Percentiles rank a stretch among this genome's conserved stretches.
Evolutionary conservation across 2,329 filamentous ascomycete genomes (phyloP).

Genomic region (Aspergillus sp.): DNA sequence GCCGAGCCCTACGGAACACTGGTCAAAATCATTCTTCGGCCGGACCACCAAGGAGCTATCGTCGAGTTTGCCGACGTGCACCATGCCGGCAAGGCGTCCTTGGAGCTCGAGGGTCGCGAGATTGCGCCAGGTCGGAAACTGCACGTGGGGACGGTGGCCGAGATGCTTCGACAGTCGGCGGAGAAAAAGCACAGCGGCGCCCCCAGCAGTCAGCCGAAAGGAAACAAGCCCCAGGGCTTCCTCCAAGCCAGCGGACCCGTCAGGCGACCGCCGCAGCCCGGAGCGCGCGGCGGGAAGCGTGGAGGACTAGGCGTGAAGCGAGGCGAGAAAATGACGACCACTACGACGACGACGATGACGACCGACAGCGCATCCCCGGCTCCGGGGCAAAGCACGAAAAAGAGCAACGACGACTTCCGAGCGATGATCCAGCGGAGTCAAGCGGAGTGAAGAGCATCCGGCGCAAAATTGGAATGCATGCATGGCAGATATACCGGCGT

Average conservation of each 20-base stretch:
- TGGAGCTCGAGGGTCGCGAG: conserved; percentile 49
- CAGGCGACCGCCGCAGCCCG: conserved; percentile 48
- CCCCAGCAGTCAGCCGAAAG: conserved; percentile 38
- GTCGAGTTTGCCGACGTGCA: conserved; percentile 74
- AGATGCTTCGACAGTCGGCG: conserved; percentile 47
- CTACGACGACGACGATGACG: conserved; percentile 26
- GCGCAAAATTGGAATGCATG: conserved; percentile 20
- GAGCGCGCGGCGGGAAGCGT: conserved; percentile 42
- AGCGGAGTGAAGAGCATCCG: conserved; percentile 22
- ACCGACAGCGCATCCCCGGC: conserved; percentile 16
- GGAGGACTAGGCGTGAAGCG: conserved; percentile 53
- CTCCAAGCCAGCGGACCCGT: conserved; percentile 38
- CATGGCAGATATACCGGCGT: conserved; percentile 29
- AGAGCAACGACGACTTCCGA: conserved; percentile 60
- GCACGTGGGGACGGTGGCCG: conserved; percentile 51
- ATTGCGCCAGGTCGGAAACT: conserved; percentile 45
- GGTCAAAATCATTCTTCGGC: conserved; percentile 74
- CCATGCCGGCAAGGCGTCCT: conserved; percentile 62
- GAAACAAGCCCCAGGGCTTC: conserved; percentile 28
- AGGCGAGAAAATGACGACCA: conserved; percentile 23
- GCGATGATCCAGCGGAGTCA: conserved; percentile 50
- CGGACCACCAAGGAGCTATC: conserved; percentile 79
- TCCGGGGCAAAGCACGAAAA: conserved; percentile 35
- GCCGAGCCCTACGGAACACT: conserved; percentile 70
- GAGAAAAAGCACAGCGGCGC: conserved; percentile 42